Evolutionary conservation across 1,284 basidiomycete genomes (phyloP), one percentile per base, ranked within the genome.

Genomic region (Puccinia triticina): DNA sequence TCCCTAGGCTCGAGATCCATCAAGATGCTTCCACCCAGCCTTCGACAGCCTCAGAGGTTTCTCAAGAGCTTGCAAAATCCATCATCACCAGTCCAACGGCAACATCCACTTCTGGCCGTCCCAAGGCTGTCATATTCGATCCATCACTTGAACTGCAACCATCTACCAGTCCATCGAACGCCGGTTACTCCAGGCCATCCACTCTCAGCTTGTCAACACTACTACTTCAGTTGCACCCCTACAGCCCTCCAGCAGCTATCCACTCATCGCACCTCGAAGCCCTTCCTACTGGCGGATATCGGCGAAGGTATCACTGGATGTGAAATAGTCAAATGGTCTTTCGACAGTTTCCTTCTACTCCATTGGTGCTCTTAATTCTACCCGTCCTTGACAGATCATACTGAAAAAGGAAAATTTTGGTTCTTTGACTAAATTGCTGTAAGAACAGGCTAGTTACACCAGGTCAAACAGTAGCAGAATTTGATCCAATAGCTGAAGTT

Each of bases 211-310:
- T 61, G 4, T 29, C 32, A n/a, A n/a, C n/a, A 43, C 40, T 43
- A 61, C 59, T 61, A 18, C 26, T 61, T 32, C 32, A 32, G 29
- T 29, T 32, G n/a, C 14, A 29, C 29, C 59, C 14, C 26, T 7
- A 26, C 32, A 29, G 4, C 59, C 7, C 26, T 61, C 59, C n/a
- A n/a, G n/a, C n/a, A 26, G 14, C 59, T 8, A 26, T 59, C 37
- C 40, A 67, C 21, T 26, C 29, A 23, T 50, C 59, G 32, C 18
- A 57, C 53, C 50, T 23, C 83, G 55, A 85, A 85, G 72, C 83
- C 89, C 16, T 97, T 96, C 90, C 93, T 93, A 84, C 91, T 97
- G n/a, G 94, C 94, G 18, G 95, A 98, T 87, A 96, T 97, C 85
- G 95, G 95, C 12, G 95, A 98, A 88, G 95, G 89, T 7, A 90